Base-by-base conservation (phyloP, 2,329 filamentous ascomycete genomes). In the Chrysoporthe deuterocubensis region DNA sequence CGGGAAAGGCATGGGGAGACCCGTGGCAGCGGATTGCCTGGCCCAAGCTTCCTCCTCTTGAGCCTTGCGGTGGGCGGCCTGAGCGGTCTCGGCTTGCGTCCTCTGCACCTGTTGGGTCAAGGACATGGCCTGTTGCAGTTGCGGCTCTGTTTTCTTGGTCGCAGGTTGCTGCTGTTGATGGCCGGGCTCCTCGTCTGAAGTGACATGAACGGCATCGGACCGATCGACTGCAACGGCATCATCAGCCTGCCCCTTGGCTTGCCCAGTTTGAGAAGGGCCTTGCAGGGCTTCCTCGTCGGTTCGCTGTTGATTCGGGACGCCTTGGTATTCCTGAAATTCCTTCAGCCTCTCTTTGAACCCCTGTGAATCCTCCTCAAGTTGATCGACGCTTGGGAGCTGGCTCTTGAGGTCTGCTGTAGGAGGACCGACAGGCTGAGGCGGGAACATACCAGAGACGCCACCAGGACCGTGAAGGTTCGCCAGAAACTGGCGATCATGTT, bases 41-140 rank as follows among this genome's bases (percentile, higher is more conserved):
- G 84, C 83, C 54, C 86, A 86, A 21, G 82, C 83, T 6, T 74
- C 75, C 0, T 74, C 73, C 3, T 74, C 75, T 71, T 81, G 78
- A 6, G 78, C 76, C 66, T 92, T 91, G 76, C 93, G 72, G 78
- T 82, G 72, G 37, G 78, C 78, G 7, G 79, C 81, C 16, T 68
- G 68, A 3, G 68, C 68, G 13, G 81, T 81, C 50, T 82, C 82
- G 52, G 82, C 83, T 72, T 85, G 84, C 44, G 93, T 90, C 79
- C 94, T 92, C 78, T 94, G 92, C 0, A 96, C 92, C 78, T 95
- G 92, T 77, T 97, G 90, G 4, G 92, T 94, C 65, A 96, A 81
- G 59, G 92, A 94, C 16, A 94, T 84, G 26, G 83, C 78, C 69
- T 88, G 80, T 46, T 79, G 77, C 61, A 73, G 69, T 59, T 69